These are phyloP conservation scores for Trichosporon asahii DNA, from an alignment of 1,284 basidiomycete species.

Conservation along the genomic window DNA sequence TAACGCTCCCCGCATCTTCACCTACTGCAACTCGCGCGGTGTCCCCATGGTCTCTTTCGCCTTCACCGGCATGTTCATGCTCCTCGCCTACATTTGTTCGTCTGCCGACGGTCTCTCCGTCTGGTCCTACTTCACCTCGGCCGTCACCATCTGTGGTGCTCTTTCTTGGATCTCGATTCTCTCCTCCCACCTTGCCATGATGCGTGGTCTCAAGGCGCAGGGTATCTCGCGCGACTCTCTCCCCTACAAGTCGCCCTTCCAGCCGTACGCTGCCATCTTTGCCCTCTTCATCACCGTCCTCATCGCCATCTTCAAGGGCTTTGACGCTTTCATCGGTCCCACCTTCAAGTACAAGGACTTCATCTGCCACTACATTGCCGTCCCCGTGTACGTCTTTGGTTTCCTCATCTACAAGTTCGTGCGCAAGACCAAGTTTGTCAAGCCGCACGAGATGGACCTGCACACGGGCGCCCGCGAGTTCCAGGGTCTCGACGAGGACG, in stretches of 20 bases:
- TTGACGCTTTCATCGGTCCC: conserved; percentile 58
- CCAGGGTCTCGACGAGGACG: conserved; percentile 60
- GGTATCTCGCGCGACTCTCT: conserved; percentile 59
- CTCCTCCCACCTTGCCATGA: conserved; percentile 66
- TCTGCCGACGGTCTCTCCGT: conserved; percentile 50
- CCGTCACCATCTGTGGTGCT: conserved; percentile 67
- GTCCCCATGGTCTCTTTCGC: conserved; percentile 53
- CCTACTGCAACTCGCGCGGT: conserved; percentile 49
- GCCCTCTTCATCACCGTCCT: conserved; percentile 60
- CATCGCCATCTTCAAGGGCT: conserved; percentile 66
- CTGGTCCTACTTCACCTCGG: conserved; percentile 67
- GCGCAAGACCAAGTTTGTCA: conserved; percentile 58
- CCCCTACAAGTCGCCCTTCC: conserved; percentile 55
- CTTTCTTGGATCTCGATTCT: conserved; percentile 70
- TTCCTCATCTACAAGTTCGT: conserved; percentile 62
- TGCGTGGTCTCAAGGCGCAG: conserved; percentile 64
- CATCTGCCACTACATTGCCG: conserved; percentile 56
- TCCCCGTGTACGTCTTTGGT: conserved; percentile 58
- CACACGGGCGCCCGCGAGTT: conserved; percentile 63
- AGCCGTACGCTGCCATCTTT: conserved; percentile 52
- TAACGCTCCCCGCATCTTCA: conserved; percentile 57
- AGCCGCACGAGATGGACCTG: conserved; percentile 61
- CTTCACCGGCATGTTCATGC: conserved; percentile 47
- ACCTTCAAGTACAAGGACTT: conserved; percentile 58
- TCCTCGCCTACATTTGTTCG: conserved; percentile 43